Evolutionary conservation across 1,284 basidiomycete species (phyloP), one percentile per base, ranked within the genome.

Genomic region (Fomitiporia mediterranea): DNA sequence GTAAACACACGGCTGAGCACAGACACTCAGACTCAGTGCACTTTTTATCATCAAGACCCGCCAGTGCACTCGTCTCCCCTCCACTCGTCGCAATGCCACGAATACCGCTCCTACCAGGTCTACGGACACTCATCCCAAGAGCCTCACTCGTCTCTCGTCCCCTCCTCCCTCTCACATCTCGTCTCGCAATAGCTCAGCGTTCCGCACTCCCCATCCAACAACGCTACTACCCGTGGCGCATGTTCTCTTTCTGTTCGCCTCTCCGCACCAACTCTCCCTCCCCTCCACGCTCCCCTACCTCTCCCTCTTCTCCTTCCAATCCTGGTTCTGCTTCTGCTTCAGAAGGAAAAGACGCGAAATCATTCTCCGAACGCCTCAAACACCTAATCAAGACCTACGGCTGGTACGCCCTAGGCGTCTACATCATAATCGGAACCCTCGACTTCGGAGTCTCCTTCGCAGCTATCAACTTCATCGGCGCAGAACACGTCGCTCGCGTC

Each of bases 351-450:
- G 71, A 78, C 17, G n/a, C n/a, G n/a, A n/a, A n/a, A n/a, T 72
- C 82, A 0, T 72, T 89, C 55, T 81, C 86, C 1, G 80, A 90
- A 70, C 82, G 86, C 15, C 79, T 97, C 37, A 95, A 91, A 70
- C 80, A 85, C 63, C 85, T 97, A 60, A 88, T 95, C 62, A 94
- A 90, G 66, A 82, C 89, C 4, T 96, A 98, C 68, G 94, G 94
- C 30, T 92, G 89, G 86, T 94, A 94, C 67, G 91, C 94, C 4
- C 78, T 97, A 23, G 90, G 88, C 37, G 84, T 97, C 42, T 97
- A 98, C 74, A 54, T 87, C 62, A 67, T 85, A 42, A 68, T 96
- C 55, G 81, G 81, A 28, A 74, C 76, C 7, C 67, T 91, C 66
- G 95, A 97, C 70, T 93, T 96, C 66, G 72, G 80, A 27, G 76